Evolutionary conservation across 257 asterid species (phyloP).

Genomic region (Nicotiana sylvestris): DNA sequence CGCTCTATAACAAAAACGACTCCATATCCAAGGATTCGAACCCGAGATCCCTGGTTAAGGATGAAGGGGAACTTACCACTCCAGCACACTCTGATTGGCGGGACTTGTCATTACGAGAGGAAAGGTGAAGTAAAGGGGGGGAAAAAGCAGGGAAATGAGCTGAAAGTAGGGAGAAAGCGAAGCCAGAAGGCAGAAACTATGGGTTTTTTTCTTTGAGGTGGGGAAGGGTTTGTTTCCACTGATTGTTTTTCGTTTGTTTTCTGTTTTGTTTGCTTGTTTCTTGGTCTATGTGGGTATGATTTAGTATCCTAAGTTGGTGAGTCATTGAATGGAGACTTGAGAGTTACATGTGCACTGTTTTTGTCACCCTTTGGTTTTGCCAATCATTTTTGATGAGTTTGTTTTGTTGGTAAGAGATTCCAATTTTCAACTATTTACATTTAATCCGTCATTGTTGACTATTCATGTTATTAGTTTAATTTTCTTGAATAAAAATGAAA

Average conservation of each 20-base stretch:
- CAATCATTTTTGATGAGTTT: conserved; percentile 2
- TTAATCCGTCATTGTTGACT: conserved; percentile 14
- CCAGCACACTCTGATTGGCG: too few relatives aligned
- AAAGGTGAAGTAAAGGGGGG: neutral
- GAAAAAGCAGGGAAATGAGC: neutral
- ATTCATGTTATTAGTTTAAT: neutral
- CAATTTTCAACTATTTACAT: neutral
- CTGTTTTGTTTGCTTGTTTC: neutral
- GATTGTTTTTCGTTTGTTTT: conserved; percentile 5
- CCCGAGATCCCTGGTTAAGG: too few relatives aligned
- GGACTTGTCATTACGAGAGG: conserved; percentile 31
- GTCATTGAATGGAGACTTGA: conserved; percentile 4
- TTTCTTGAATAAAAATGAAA: neutral
- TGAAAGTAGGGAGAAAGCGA: conserved; percentile 3
- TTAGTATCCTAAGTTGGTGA: conserved; percentile 13
- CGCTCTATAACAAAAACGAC: too few relatives aligned
- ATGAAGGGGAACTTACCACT: too few relatives aligned
- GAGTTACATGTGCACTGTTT: conserved; percentile 12
- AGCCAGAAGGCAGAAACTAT: conserved; percentile 23
- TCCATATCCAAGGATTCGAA: too few relatives aligned
- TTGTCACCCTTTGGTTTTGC: conserved; percentile 10
- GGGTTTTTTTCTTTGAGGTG: conserved; percentile 6
- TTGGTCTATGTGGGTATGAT: conserved; percentile 7
- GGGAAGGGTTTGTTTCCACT: neutral
- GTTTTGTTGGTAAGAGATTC: conserved; percentile 1